Evolutionary conservation across 139 green algal species (phyloP), one percentile per base, ranked within the genome.

Genomic region (Tetraselmis striata): DNA sequence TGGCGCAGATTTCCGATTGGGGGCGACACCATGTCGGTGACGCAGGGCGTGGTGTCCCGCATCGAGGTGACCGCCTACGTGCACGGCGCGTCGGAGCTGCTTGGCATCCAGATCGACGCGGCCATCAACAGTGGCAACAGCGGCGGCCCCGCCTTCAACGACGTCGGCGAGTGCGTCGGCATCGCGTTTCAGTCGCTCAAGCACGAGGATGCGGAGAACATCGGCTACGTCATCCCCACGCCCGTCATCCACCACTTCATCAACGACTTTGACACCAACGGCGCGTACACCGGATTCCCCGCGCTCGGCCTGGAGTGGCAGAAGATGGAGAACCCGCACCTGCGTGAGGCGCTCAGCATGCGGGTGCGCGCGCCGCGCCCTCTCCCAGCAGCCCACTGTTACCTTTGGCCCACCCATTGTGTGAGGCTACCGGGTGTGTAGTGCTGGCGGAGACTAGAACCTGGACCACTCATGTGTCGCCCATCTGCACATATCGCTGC

Each of bases 61-160:
- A 96, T 99, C 74, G 94, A 99, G 88, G 95, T 99, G 29, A 99
- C 96, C 1, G 84, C 92, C 58, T 99, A 99, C 83, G 90, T 85
- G 31, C 95, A 98, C 81, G 96, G 96, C 78, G 88, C 87, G n/a
- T 91, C 92, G 28, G 93, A 98, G 85, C 92, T 99, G 32, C 93
- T 99, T 78, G 95, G 91, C 1, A 88, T 98, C 28, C 94, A 97
- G 88, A 90, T 88, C n/a, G 87, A 75, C n/a, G 80, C 77, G 74
- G 90, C 89, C 58, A 94, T 93, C 83, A 92, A 89, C 78, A 86
- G 87, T 0, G 93, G 93, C 2, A 97, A 97, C 89, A 94, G 88
- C 77, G 94, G 94, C 5, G 94, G 94, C 0, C 96, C 96, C 0
- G 95, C 96, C 32, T 97, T 99, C 89, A 93, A 95, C 86, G 67